Evolutionary conservation across 164 flowering plant genomes (phyloP).

Genomic region (Brasenia schreberi): DNA sequence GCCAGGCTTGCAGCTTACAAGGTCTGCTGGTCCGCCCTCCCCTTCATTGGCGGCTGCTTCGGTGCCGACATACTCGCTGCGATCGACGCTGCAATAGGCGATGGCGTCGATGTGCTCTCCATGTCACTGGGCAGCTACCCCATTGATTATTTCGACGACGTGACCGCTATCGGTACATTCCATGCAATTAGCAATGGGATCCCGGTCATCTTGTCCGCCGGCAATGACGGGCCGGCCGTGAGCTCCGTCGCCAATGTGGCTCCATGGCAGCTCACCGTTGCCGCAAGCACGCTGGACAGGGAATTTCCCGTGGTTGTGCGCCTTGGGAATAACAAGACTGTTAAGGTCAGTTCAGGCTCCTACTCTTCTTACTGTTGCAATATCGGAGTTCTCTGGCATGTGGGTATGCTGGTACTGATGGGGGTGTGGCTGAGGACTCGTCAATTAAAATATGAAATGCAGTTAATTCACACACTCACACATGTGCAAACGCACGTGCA

Average conservation of each 20-base stretch:
- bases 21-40: constrained; percentile 2
- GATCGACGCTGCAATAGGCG: constrained; percentile 21
- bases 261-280: neutral
- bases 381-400: no score
- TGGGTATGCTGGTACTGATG: no score
- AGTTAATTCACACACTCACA: no score
- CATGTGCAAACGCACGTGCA: no score
- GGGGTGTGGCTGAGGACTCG: no score
- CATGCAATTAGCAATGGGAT: neutral
- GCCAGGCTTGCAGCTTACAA: constrained; percentile 17
- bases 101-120: constrained; percentile 5
- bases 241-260: neutral
- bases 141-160: neutral
- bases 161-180: neutral
- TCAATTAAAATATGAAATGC: no score
- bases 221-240: neutral
- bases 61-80: constrained; percentile 44
- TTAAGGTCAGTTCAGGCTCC: no score
- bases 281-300: neutral
- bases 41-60: constrained; percentile 14
- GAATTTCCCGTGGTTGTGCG: neutral
- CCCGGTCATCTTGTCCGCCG: neutral
- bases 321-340: no score
- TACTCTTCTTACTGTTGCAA: no score
- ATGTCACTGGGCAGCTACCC: neutral